These are phyloP conservation scores for Rhodotorula kratochvilovae DNA, from an alignment of 768 basidiomycete species.

Conservation along the genomic window DNA sequence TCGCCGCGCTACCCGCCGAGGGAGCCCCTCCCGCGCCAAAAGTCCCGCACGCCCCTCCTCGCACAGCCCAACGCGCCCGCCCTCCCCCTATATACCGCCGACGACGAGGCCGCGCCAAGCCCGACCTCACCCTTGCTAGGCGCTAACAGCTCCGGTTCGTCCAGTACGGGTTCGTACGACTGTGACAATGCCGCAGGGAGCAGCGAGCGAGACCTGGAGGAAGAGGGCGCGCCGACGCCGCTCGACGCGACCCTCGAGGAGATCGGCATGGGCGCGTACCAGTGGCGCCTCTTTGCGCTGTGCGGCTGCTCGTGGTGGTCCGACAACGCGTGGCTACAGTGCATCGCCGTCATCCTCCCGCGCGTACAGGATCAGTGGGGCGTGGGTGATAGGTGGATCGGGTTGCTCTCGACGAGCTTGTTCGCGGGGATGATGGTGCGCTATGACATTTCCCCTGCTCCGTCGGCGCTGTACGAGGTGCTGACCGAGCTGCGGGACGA, in stretches of 20 bases:
- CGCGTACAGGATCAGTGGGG: constrained; percentile 81
- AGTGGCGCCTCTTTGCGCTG: constrained; percentile 55
- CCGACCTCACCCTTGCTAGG: neutral
- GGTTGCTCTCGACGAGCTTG: constrained; percentile 77
- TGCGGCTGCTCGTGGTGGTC: constrained; percentile 94
- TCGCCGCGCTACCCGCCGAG: neutral
- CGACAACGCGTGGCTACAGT: constrained; percentile 84
- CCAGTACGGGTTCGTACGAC: neutral
- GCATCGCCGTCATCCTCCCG: constrained; percentile 70
- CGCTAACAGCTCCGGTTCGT: neutral
- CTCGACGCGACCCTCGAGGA: no score
- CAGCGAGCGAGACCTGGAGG: no score
- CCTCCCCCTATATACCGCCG: neutral
- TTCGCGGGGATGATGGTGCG: constrained; percentile 98
- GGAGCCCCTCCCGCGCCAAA: neutral
- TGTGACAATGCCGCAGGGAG: neutral
- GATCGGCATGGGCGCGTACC: no score
- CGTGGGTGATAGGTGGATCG: constrained; percentile 70
- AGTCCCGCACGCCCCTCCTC: constrained; percentile 8
- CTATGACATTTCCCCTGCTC: constrained; percentile 52
- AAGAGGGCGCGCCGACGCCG: no score
- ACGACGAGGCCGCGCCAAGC: neutral
- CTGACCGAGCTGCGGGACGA: no score
- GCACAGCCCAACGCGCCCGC: neutral
- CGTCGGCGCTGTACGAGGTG: neutral